Percentiles rank a stretch among this genome's conserved stretches.
Conservation (phyloP, 805 yeast species). For the Starmerella sp. region DNA sequence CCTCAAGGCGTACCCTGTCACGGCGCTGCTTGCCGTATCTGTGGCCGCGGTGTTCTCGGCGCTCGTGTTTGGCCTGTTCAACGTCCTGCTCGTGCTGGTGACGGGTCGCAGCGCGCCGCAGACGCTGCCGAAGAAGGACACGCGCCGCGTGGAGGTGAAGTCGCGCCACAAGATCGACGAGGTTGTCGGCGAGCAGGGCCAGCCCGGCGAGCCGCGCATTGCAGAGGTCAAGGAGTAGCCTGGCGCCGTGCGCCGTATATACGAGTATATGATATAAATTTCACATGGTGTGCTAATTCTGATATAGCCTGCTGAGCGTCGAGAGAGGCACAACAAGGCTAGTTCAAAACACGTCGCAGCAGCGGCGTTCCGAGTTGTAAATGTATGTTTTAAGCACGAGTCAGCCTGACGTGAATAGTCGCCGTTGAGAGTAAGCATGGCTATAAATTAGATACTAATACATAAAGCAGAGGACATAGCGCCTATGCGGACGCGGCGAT, state of each 20-base stretch:
- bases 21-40: conserved; percentile 26
- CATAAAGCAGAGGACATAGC: background rate
- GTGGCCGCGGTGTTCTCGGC: conserved; percentile 22
- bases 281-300: no score
- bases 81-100: conserved; percentile 15
- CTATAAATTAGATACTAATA: background rate
- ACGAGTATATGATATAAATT: no score
- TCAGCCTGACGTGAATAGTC: no score
- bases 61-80: conserved; percentile 24
- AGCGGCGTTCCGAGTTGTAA: no score
- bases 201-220: background rate
- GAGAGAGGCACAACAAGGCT: no score
- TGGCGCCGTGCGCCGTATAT: no score
- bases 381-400: no score
- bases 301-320: no score
- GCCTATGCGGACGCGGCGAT: background rate
- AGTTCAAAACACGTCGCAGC: no score
- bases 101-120: conserved; percentile 11
- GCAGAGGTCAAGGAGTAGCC: background rate
- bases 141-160: conserved; percentile 2
- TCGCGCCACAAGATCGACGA: conserved; percentile 1
- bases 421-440: no score
- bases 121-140: conserved; percentile 1
- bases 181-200: background rate
- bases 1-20: conserved; percentile 29